These are phyloP conservation scores for Leucogyrophana mollusca DNA, from an alignment of 768 basidiomycete species.

Conservation along the genomic window DNA sequence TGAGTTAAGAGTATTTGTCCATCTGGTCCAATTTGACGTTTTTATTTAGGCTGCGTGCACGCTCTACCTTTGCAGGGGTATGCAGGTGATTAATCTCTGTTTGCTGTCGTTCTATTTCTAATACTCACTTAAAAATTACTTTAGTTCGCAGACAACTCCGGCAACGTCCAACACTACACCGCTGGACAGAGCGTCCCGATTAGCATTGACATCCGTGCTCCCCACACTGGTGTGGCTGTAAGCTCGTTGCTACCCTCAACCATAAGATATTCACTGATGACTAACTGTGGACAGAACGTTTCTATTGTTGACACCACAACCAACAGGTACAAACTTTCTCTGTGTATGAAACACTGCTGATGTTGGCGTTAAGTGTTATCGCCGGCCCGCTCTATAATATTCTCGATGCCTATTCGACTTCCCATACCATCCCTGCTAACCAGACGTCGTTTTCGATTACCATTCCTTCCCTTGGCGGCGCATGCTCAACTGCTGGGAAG, in stretches of 20 bases:
- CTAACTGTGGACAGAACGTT: no score
- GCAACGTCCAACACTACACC: not conserved
- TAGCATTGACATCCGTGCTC: not conserved
- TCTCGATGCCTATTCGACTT: slow-evolving; percentile 1
- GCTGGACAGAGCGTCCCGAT: not conserved
- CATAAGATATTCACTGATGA: no score
- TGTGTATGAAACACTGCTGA: no score
- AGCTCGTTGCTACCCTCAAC: no score
- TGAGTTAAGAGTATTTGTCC: no score
- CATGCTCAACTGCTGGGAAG: slow-evolving; percentile 26
- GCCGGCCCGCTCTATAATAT: not conserved
- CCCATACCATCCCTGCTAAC: slow-evolving; percentile 19
- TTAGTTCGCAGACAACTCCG: not conserved
- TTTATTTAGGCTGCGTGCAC: not conserved
- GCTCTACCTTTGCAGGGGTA: not conserved
- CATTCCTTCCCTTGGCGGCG: slow-evolving; percentile 30
- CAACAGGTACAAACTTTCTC: no score
- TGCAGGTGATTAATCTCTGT: not conserved
- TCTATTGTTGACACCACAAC: no score
- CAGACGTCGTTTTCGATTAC: slow-evolving; percentile 16
- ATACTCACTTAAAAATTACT: not conserved
- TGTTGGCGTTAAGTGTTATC: no score
- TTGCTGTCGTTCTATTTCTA: not conserved
- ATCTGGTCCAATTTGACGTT: no score
- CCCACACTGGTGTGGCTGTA: not conserved